Conservation (phyloP, 371 early-diverging fungal genomes). For the Circinella minor region DNA sequence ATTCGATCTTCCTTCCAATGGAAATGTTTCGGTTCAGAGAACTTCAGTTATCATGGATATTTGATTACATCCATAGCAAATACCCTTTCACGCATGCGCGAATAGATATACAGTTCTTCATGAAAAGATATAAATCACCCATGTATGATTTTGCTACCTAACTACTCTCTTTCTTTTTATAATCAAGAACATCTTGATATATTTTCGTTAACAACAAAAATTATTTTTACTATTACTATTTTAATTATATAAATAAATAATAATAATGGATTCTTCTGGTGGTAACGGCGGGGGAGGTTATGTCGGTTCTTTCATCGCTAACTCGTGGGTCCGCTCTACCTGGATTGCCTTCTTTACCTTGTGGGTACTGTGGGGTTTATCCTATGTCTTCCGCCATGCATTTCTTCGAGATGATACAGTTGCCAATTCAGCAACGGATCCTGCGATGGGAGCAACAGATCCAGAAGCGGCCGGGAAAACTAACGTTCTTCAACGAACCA, state of each 20-base stretch:
- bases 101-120: too few species aligned
- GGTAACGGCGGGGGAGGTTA: neutral
- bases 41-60: neutral
- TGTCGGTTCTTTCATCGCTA: constrained; percentile 25
- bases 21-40: neutral
- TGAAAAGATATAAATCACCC: neutral
- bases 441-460: constrained; percentile 6
- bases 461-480: constrained; percentile 2
- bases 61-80: neutral
- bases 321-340: constrained; percentile 26
- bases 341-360: constrained; percentile 45
- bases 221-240: neutral
- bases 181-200: neutral
- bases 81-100: too few species aligned
- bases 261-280: neutral
- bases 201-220: too few species aligned
- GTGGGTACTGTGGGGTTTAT: constrained; percentile 38
- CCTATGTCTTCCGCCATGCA: constrained; percentile 27
- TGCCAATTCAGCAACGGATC: neutral
- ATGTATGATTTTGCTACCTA: neutral
- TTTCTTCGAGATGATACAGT: constrained; percentile 9
- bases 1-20: neutral
- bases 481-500: neutral
- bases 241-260: too few species aligned
- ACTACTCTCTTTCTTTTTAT: neutral